Base-by-base conservation (phyloP, 176 grass and related monocot genomes). In the Aegilops bicornis region DNA sequence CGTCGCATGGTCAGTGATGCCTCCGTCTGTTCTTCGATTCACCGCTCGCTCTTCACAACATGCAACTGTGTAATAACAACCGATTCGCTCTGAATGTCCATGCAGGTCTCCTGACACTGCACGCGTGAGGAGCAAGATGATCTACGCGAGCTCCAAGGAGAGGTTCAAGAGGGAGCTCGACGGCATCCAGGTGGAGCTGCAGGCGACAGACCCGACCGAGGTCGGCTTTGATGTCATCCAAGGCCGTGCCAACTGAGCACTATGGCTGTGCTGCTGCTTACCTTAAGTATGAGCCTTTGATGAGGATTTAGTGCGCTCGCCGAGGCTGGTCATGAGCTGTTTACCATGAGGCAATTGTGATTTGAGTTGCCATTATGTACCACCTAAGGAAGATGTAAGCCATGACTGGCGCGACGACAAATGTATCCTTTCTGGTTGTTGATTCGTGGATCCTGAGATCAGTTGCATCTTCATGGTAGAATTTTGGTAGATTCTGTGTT, bases 131-230 rank as follows among this genome's bases (percentile, higher is more conserved):
- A 80, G 76, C 89, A 91, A 87, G 89, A 91, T 91, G 89, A 87
- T 91, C 43, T 91, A 87, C 11, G 89, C 89, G 1, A 87, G 89
- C 85, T 87, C 89, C 3, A 90, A 90, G 85, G 89, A 90, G 9
- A 87, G 89, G 85, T 90, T 90, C 89, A 87, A 90, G 89, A 72
- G 89, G 66, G 89, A 90, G 75, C 85, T 90, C 2, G 89, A 90
- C 2, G 89, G 89, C 66, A 90, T 90, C 16, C 89, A 90, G 75
- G 89, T 90, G 75, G 89, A 90, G 67, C 85, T 90, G 10, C 85
- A 87, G 75, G 89, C 89, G 1, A 91, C 89, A 7, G 89, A 87
- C 29, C 70, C 81, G 1, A 50, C 69, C 0, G 89, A 91, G 47
- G 85, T 91, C 10, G 89, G 81, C 5, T 86, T 91, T 0, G 89